Base-by-base conservation (phyloP, 169 alveolate genomes). In the Theileria annulata region DNA sequence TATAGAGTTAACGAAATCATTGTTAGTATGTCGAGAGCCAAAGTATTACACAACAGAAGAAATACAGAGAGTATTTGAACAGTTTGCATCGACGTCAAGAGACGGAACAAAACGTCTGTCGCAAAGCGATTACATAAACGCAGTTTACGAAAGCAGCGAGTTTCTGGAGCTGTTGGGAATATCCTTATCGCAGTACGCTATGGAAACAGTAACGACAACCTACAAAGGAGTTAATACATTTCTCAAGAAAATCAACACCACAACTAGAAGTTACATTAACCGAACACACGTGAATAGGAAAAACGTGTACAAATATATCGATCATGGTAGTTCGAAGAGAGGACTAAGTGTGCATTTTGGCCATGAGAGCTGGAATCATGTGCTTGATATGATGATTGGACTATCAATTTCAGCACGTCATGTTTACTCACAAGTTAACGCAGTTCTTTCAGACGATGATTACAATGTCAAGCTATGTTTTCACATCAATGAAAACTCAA, bases 331-430 rank as follows among this genome's bases (percentile, higher is more conserved):
- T 10, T 25, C 75, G 17, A 69, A 78, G 19, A 58, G 86, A 1
- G 88, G 94, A 2, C 80, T 87, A 19, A 88, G 91, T 27, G 96
- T 95, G 2, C 94, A 94, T 74, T 91, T 95, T 70, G 98, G 98
- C 0, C 98, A 95, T 77, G 97, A 94, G 37, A 79, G 96, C 28
- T 95, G 97, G 97, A 93, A 95, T 77, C 79, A 92, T 59, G 98
- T 95, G 8, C 84, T 94, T 62, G 91, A 94, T 80, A 93, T 94
- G 97, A 95, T 95, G 98, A 84, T 95, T 23, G 97, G 97, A 2
- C 91, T 95, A 35, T 83, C 95, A 48, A 63, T 87, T 9, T 87
- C 97, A 21, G 95, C 95, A 5, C 85, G 92, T 12, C 75, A 82
- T 31, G 78, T 83, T 58, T 76, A 73, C 37, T 54, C 42, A 2